phyloP scores from a whole-genome alignment of 2,329 filamentous ascomycete genomes.

The Metarhizium brunneum region DNA sequence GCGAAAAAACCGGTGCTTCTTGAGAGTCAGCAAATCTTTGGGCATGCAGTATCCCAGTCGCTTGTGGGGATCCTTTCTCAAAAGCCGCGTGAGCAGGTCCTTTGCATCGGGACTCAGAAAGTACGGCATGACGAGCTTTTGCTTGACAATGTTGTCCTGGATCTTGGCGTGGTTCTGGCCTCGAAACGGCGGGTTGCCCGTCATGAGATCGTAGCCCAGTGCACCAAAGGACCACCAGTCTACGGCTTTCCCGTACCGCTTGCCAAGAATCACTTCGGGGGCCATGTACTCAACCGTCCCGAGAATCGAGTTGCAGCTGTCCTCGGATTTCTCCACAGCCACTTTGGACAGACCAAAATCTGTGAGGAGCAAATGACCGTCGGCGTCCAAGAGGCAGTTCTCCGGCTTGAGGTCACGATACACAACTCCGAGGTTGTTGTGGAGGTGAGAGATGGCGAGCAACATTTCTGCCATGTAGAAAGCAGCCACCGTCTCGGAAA shows the following conservation, averaged over 20 bases:
- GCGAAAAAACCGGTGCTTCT: slow-evolving; percentile 91
- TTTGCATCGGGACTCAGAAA: slow-evolving; percentile 88
- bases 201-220: slow-evolving; percentile 85
- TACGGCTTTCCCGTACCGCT: slow-evolving; percentile 85
- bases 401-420: slow-evolving; percentile 97
- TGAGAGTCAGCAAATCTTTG: slow-evolving; percentile 77
- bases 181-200: slow-evolving; percentile 82
- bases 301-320: slow-evolving; percentile 76
- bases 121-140: slow-evolving; percentile 83
- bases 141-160: slow-evolving; percentile 89
- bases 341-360: slow-evolving; percentile 98
- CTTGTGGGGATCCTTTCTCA: slow-evolving; percentile 88
- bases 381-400: slow-evolving; percentile 85
- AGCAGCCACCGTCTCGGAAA: slow-evolving; percentile 75
- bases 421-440: slow-evolving; percentile 84
- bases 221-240: slow-evolving; percentile 99
- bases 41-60: slow-evolving; percentile 81
- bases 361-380: slow-evolving; percentile 87
- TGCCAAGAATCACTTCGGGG: slow-evolving; percentile 81
- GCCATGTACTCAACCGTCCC: slow-evolving; percentile 99
- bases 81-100: slow-evolving; percentile 78
- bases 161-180: slow-evolving; percentile 91
- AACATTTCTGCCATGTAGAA: slow-evolving; percentile 99
- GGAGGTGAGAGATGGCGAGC: slow-evolving; percentile 84
- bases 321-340: slow-evolving; percentile 51